These are phyloP conservation scores for Vigna mungo DNA, from an alignment of 306 rosid genomes.

Conservation along the genomic window DNA sequence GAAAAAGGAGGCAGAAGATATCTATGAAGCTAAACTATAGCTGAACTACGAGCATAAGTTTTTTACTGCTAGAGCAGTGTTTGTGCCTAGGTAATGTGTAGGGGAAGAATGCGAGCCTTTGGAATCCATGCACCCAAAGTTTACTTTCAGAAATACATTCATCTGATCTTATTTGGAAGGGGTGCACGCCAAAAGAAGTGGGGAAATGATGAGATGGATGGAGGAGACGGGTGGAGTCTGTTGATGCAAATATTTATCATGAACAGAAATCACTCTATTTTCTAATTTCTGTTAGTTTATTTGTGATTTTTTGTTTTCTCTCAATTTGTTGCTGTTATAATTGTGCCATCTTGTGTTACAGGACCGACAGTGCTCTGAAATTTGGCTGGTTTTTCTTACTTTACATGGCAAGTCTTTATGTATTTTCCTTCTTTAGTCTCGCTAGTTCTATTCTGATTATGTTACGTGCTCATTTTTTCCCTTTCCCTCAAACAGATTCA, in stretches of 20 bases:
- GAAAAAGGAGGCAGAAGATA: neutral
- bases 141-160: conserved; percentile 18
- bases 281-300: conserved; percentile 17
- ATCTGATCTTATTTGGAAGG: conserved; percentile 3
- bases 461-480: conserved; percentile 40
- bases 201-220: conserved; percentile 7
- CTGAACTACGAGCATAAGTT: conserved; percentile 36
- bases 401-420: conserved; percentile 64
- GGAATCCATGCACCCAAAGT: conserved; percentile 2
- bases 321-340: conserved; percentile 31
- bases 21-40: conserved; percentile 17
- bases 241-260: conserved; percentile 34
- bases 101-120: conserved; percentile 25
- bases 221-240: conserved; percentile 17
- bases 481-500: conserved; percentile 69
- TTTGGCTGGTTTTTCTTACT: conserved; percentile 86
- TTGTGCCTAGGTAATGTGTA: conserved; percentile 13
- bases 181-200: neutral
- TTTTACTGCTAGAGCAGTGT: neutral
- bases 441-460: conserved; percentile 39
- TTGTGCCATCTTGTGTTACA: conserved; percentile 51
- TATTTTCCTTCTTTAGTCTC: conserved; percentile 26
- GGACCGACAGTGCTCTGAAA: conserved; percentile 96
- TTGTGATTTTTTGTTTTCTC: conserved; percentile 11
- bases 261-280: conserved; percentile 10